These are phyloP conservation scores for Aureobasidium pullulans DNA, from an alignment of 2,329 filamentous ascomycete genomes.

Conservation along the genomic window DNA sequence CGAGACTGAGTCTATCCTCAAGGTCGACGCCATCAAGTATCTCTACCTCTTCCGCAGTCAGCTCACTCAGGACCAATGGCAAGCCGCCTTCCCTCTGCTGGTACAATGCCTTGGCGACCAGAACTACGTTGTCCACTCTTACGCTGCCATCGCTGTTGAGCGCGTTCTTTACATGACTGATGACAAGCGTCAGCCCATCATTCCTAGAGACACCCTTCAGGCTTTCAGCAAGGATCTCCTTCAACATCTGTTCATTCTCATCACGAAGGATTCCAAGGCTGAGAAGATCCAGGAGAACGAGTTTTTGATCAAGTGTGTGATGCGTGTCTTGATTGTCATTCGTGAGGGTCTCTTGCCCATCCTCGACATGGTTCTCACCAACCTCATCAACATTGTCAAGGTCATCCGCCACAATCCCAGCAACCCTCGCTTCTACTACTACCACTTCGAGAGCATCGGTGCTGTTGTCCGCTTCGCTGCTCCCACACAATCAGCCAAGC, in stretches of 20 bases:
- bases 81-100: constrained; percentile 76
- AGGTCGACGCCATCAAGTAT: constrained; percentile 97
- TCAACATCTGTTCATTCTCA: constrained; percentile 81
- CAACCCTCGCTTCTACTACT: constrained; percentile 98
- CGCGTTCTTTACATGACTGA: constrained; percentile 79
- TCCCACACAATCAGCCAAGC: constrained; percentile 59
- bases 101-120: constrained; percentile 83
- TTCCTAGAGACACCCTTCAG: constrained; percentile 65
- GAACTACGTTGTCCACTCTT: constrained; percentile 96
- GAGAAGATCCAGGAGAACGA: constrained; percentile 98
- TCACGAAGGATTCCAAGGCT: constrained; percentile 75
- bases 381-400: constrained; percentile 81
- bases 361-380: constrained; percentile 69
- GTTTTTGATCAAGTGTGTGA: constrained; percentile 96
- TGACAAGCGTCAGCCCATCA: constrained; percentile 67
- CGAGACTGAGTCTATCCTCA: constrained; percentile 72
- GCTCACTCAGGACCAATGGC: constrained; percentile 86
- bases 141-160: constrained; percentile 94
- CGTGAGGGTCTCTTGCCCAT: constrained; percentile 70
- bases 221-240: constrained; percentile 79
- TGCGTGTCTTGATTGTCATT: constrained; percentile 93
- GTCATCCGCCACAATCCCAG: constrained; percentile 92
- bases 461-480: constrained; percentile 75
- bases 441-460: constrained; percentile 90
- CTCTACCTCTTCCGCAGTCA: constrained; percentile 95